Conservation (phyloP, 106 monocot species). For the Dactylorhiza incarnata region DNA sequence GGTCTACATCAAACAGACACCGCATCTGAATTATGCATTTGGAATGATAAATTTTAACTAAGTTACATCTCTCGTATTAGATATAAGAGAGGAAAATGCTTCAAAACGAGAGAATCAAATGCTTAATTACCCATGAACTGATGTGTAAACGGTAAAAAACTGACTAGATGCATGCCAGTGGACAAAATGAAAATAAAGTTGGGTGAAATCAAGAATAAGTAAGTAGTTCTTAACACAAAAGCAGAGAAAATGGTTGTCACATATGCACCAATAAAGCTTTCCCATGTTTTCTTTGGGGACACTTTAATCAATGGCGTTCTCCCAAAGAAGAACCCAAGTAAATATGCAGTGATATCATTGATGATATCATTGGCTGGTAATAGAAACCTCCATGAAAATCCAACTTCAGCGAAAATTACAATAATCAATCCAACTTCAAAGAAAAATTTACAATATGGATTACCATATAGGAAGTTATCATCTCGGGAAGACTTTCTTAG, state of each 20-base stretch:
- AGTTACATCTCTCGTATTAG: neutral
- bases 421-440: neutral
- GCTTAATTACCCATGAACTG: neutral
- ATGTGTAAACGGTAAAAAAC: neutral
- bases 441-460: no score
- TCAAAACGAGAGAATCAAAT: neutral
- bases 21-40: neutral
- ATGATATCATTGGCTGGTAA: conserved; percentile 88
- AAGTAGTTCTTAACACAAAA: conserved; percentile 63
- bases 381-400: conserved; percentile 73
- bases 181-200: no score
- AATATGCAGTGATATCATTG: conserved; percentile 94
- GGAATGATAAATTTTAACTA: neutral
- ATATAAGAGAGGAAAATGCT: neutral
- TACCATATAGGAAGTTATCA: no score
- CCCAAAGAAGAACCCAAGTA: conserved; percentile 96
- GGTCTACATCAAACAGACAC: no score
- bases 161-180: neutral
- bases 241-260: conserved; percentile 80
- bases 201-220: neutral
- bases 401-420: conserved; percentile 1
- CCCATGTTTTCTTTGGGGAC: conserved; percentile 99
- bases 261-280: conserved; percentile 94
- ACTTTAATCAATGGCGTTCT: conserved; percentile 88
- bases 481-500: no score